These are phyloP conservation scores for Platanthera zijinensis DNA, from an alignment of 106 monocot species.

Conservation along the genomic window DNA sequence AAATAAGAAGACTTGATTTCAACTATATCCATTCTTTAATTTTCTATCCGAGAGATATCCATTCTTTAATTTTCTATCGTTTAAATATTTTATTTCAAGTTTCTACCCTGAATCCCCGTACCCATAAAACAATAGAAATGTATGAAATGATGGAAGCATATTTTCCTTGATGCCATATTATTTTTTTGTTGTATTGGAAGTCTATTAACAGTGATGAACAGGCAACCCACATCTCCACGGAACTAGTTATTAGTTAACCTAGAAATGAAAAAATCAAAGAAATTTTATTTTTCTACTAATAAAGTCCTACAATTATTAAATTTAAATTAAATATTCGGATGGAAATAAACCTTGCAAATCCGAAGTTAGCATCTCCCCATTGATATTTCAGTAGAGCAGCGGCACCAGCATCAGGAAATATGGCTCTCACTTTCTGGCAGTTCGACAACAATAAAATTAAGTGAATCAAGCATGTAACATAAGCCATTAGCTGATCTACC, in stretches of 20 bases:
- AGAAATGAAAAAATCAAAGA: not conserved
- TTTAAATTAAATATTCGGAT: not conserved
- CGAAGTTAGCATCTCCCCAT: slow-evolving; percentile 81
- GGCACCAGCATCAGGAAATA: slow-evolving; percentile 95
- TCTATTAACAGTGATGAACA: not conserved
- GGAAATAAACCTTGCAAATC: slow-evolving; percentile 66
- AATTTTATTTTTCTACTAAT: not conserved
- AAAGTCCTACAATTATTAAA: not conserved
- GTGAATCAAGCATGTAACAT: not conserved
- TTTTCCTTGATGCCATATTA: not conserved
- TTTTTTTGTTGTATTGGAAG: not conserved
- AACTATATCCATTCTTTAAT: too few species aligned
- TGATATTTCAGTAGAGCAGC: slow-evolving; percentile 84
- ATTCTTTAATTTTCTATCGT: too few species aligned
- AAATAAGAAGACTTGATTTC: too few species aligned
- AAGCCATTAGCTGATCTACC: not conserved
- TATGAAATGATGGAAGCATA: not conserved
- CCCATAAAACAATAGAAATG: too few species aligned
- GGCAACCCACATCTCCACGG: not conserved
- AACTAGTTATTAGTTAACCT: not conserved
- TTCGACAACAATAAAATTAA: slow-evolving; percentile 1
- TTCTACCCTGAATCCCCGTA: too few species aligned
- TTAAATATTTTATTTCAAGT: too few species aligned
- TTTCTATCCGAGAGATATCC: too few species aligned
- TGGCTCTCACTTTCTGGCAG: slow-evolving; percentile 72